Percentiles rank a stretch among this genome's conserved stretches.
phyloP scores from a whole-genome alignment of 208 protist genomes.

The Wallacemonas sp. region DNA sequence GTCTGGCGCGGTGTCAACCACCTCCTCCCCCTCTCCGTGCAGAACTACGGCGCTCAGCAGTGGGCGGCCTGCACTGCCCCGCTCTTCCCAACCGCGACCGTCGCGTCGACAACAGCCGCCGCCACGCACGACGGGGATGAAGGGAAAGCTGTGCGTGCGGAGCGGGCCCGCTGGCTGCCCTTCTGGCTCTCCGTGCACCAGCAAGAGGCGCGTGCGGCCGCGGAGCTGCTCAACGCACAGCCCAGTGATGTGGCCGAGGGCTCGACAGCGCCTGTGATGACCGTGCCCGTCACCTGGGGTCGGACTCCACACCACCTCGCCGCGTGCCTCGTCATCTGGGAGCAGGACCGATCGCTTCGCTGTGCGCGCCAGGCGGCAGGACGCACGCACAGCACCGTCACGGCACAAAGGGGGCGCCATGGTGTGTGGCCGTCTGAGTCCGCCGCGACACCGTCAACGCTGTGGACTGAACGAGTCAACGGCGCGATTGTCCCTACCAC shows the following conservation, averaged over 20 bases:
- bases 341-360: conserved; percentile 8
- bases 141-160: not conserved
- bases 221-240: not conserved
- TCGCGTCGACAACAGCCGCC: conserved; percentile 8
- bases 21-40: conserved; percentile 18
- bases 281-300: not conserved
- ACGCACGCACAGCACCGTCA: not conserved
- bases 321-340: conserved; percentile 20
- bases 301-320: conserved; percentile 3
- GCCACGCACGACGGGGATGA: no score
- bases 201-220: conserved; percentile 14
- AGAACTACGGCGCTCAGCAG: conserved; percentile 41
- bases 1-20: conserved; percentile 25
- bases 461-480: not conserved
- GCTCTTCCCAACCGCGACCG: conserved; percentile 34
- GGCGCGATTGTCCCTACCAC: not conserved
- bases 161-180: conserved; percentile 17
- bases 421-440: not conserved
- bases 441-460: not conserved
- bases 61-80: conserved; percentile 59
- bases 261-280: not conserved
- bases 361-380: conserved; percentile 1
- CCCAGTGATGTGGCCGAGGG: not conserved
- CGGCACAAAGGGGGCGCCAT: not conserved
- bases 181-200: conserved; percentile 39